These are phyloP conservation scores for Metschnikowia aberdeeniae DNA, from an alignment of 805 yeast genomes.

Conservation along the genomic window DNA sequence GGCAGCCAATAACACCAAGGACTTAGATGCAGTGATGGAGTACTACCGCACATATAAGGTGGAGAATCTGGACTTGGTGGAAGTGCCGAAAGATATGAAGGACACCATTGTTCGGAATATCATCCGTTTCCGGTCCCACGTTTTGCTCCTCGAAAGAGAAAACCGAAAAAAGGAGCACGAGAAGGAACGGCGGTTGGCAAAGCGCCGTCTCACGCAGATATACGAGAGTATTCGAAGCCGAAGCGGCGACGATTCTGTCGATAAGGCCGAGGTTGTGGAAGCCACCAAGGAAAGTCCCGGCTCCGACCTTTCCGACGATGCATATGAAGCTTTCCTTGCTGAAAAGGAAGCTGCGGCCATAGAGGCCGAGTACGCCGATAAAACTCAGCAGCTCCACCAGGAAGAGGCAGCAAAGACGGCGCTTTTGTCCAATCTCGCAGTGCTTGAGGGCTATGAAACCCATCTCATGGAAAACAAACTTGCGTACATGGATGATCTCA, in stretches of 20 bases:
- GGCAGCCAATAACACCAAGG: constrained; percentile 29
- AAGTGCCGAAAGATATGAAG: constrained; percentile 51
- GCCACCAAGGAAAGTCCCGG: constrained; percentile 5
- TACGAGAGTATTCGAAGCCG: constrained; percentile 37
- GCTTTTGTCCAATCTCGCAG: constrained; percentile 20
- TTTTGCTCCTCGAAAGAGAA: constrained; percentile 47
- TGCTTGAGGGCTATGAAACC: constrained; percentile 32
- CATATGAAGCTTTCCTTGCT: constrained; percentile 26
- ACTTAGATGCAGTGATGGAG: constrained; percentile 31
- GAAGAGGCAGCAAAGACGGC: constrained; percentile 21
- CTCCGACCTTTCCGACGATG: constrained; percentile 14
- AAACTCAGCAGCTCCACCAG: constrained; percentile 4
- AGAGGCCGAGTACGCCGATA: constrained; percentile 20
- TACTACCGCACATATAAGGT: constrained; percentile 44
- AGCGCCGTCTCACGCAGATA: constrained; percentile 43
- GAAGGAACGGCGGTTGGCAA: constrained; percentile 47
- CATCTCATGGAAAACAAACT: constrained; percentile 35
- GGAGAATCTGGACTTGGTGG: constrained; percentile 53
- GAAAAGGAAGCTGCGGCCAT: constrained; percentile 19
- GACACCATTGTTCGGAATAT: constrained; percentile 52
- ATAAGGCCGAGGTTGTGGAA: constrained; percentile 9
- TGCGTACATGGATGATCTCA: constrained; percentile 31
- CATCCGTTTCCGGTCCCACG: constrained; percentile 53
- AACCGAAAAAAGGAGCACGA: constrained; percentile 47
- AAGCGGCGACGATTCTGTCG: constrained; percentile 13